Percentiles rank a stretch among this genome's conserved stretches.
Conservation (phyloP, 169 alveolate genomes). For the Babesia ovata region DNA sequence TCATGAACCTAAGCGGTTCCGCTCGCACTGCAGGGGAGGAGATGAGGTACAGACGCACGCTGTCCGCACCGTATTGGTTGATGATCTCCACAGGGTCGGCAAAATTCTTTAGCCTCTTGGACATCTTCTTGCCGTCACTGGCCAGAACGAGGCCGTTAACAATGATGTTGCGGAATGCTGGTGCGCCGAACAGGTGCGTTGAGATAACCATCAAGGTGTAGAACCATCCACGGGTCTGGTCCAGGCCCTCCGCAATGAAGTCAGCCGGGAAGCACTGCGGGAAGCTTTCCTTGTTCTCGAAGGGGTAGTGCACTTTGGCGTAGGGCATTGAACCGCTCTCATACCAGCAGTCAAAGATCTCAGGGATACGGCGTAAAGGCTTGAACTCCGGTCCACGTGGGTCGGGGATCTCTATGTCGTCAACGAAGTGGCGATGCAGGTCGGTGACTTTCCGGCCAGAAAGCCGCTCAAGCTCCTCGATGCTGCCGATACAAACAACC, state of each 20-base stretch:
- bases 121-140: constrained; percentile 97
- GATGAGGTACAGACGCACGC: constrained; percentile 92
- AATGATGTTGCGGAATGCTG: constrained; percentile 94
- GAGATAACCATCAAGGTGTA: constrained; percentile 92
- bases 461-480: constrained; percentile 61
- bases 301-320: constrained; percentile 97
- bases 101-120: constrained; percentile 95
- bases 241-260: constrained; percentile 99
- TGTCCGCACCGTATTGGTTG: constrained; percentile 92
- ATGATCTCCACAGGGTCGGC: constrained; percentile 93
- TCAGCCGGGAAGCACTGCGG: constrained; percentile 96
- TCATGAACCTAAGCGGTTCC: constrained; percentile 90
- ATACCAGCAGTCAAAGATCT: constrained; percentile 99
- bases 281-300: constrained; percentile 88
- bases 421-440: constrained; percentile 96
- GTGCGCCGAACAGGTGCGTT: constrained; percentile 88
- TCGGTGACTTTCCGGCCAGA: constrained; percentile 84
- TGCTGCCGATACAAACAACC: constrained; percentile 90
- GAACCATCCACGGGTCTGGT: constrained; percentile 99
- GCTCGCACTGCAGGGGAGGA: constrained; percentile 97
- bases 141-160: constrained; percentile 96
- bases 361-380: constrained; percentile 84
- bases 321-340: constrained; percentile 99
- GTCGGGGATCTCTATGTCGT: constrained; percentile 95
- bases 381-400: constrained; percentile 92